phyloP scores from a whole-genome alignment of 257 asterid genomes.

The Coffea canephora region DNA sequence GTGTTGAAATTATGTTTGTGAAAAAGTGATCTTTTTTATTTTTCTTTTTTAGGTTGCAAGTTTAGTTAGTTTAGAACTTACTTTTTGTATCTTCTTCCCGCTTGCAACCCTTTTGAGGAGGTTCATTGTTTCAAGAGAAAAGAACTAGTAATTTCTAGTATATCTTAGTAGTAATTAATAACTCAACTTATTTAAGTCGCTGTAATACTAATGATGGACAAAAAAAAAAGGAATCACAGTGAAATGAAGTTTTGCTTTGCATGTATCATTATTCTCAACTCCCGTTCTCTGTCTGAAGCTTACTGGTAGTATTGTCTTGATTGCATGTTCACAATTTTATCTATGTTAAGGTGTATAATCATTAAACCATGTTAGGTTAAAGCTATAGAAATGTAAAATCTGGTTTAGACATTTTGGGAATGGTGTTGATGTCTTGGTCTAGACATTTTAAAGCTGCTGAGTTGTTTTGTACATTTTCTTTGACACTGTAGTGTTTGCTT shows the following conservation, averaged over 20 bases:
- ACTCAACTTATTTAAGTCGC: neutral
- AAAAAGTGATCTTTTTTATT: neutral
- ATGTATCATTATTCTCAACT: neutral
- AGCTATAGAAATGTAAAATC: neutral
- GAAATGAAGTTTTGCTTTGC: neutral
- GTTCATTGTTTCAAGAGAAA: neutral
- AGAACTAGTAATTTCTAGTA: neutral
- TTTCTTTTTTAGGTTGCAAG: neutral
- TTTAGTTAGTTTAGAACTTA: neutral
- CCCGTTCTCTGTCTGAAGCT: neutral
- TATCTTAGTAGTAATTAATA: neutral
- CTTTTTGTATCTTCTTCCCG: neutral
- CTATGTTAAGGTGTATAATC: neutral
- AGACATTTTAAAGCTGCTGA: neutral
- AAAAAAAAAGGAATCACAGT: neutral
- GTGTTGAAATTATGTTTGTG: neutral
- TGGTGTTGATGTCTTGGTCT: neutral
- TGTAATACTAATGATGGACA: neutral
- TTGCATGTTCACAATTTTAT: neutral
- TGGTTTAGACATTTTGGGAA: neutral
- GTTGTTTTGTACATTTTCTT: neutral
- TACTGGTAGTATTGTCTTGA: neutral
- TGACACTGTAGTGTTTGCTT: constrained; percentile 1
- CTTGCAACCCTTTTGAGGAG: neutral
- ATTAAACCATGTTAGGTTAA: neutral